Base-by-base conservation (phyloP, 164 flowering plant genomes). In the Annona cherimola region DNA sequence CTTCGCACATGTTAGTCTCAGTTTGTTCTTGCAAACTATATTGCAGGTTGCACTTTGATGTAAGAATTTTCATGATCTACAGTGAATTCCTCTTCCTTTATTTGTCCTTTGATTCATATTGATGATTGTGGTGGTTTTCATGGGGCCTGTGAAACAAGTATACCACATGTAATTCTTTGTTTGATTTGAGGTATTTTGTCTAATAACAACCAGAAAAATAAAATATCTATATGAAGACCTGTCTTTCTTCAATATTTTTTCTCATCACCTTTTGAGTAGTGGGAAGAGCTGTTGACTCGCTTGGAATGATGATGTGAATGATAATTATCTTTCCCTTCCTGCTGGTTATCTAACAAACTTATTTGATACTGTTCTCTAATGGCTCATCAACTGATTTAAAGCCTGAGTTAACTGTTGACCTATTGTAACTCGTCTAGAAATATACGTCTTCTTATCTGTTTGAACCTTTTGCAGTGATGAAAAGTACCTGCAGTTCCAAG, bases 401-500 rank as follows among this genome's bases (percentile, higher is more conserved):
- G 42, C 6, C 40, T 41, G 42, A 19, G 5, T 19, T 61, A 42
- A 11, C 20, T 5, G 4, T 50, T 68, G 35, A 26, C 35, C 35
- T 26, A 26, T 26, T 26, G 35, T 26, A 26, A 26, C 35, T 26
- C 4, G 11, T 70, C 66, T 70, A 20, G 6, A 40, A 35, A 69
- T 59, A 35, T 69, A 60, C 42, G 41, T 46, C 16, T 57, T 64
- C 65, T 57, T 60, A 69, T 41, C n/a, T 60, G 20, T 45, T 12
- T 46, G 0, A 59, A 45, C 68, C 26, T 60, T 72, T 63, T 85
- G 84, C 91, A 96, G 99, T 80, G 99, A 96, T 79, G 97, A 90
- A 70, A 92, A 85, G 71, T 93, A 96, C 78, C 71, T 82, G 77
- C 97, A 93, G 76, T 96, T 86, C 80, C 99, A 96, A 88, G 89